Base-by-base conservation (phyloP, 148 eudicot species). In the Euryodendron excelsum region DNA sequence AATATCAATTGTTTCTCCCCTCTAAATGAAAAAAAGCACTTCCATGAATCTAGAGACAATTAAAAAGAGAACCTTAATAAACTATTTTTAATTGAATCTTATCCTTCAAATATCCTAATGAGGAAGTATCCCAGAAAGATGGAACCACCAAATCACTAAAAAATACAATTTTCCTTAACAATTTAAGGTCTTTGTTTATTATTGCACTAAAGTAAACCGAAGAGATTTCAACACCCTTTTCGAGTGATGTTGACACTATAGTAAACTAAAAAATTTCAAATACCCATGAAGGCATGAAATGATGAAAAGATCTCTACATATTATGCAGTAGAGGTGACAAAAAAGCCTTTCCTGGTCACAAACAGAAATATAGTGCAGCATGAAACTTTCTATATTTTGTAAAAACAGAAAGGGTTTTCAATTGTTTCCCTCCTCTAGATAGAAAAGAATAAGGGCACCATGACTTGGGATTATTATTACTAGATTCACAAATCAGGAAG, bases 401-500 rank as follows among this genome's bases (percentile, higher is more conserved):
- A 34, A 52, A 27, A 21, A 34, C 30, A 59, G 15, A 25, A 58
- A 37, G n/a, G 52, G 17, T 9, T 58, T 37, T 2, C 66, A 36
- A 41, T 23, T 37, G 30, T 25, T 73, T 56, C 33, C 23, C 39
- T n/a, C n/a, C n/a, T n/a, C n/a, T n/a, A 33, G 52, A 33, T 48
- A 18, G 30, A 36, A 27, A 17, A 27, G 37, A 60, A 59, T 14
- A 25, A 44, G 14, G 23, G 27, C 27, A 66, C 1, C 18, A 48
- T 20, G n/a, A 34, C 68, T 41, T 23, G 41, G 73, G 56, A 20
- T 62, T 23, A 20, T 8, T 25, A 72, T 15, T 11, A 36, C 62
- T 18, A 61, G 72, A 48, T 63, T 73, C 73, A 65, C 65, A 63
- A 60, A 73, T 50, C 21, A 80, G 44, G 63, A 53, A 53, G 71